Evolutionary conservation across 257 asterid species (phyloP), one percentile per base, ranked within the genome.

Genomic region (Solanum clarkiae): DNA sequence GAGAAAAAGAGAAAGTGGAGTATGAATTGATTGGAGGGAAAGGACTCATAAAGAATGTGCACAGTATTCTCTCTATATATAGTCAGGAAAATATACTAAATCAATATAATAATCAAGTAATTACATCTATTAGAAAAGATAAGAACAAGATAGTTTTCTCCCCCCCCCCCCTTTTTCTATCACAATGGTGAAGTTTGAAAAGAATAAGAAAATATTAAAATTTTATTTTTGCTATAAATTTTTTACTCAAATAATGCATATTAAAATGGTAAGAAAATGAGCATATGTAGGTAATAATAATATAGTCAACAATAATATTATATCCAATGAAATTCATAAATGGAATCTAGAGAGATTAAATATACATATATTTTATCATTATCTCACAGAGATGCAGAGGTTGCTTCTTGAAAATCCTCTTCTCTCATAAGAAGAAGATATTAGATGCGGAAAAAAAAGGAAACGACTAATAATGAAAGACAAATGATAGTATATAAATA

Each of bases 21-120:
- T 26, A 82, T 68, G 75, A 68, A 69, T 69, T 83, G 80, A 83
- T 83, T 83, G 85, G 85, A 66, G 77, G 74, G 74, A 49, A 83
- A 83, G 53, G 74, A 65, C 85, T 59, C 77, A 69, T 40, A 40
- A 69, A 40, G 79, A 15, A 66, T 65, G 26, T 65, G 11, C 29
- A 26, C 72, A 24, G 44, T 65, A 26, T 14, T 26, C 36, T 62
- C 17, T 13, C 10, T 24, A 26, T 60, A 22, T 62, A 62, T 51
- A 51, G 1, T 8, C 55, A 36, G 36, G 10, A 65, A 13, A 62
- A 62, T 22, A 22, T 22, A 22, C 22, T 10, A 57, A 22, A 32
- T 10, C 32, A 10, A 15, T 22, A 10, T 62, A 22, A 22, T 59
- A 20, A 57, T 59, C 15, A 59, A 59, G 32, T 62, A 22, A 24